A percentile compares a stretch with the other conserved stretches of the same genome.
Evolutionary conservation across 257 asterid species (phyloP).

Genomic region (Solanum raphanifolium): DNA sequence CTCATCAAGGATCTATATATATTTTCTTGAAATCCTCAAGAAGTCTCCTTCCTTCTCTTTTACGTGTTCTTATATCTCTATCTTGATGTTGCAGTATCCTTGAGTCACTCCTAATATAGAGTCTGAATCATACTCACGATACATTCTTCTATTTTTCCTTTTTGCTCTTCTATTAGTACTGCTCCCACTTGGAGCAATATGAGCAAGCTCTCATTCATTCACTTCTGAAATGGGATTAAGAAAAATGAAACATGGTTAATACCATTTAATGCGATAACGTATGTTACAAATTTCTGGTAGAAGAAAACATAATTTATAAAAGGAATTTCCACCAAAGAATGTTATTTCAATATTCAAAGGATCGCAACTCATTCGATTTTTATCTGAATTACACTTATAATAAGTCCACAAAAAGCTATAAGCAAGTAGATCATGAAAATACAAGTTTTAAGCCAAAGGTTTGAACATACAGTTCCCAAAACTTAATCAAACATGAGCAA

Average conservation of each 20-base stretch:
- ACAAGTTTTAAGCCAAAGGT: neutral
- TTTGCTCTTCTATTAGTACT: neutral
- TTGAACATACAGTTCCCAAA: neutral
- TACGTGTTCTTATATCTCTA: neutral
- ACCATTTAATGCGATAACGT: too few relatives aligned
- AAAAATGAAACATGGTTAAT: neutral
- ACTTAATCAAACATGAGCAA: neutral
- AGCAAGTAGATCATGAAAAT: neutral
- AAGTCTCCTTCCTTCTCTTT: neutral
- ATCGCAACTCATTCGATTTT: neutral
- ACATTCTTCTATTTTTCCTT: neutral
- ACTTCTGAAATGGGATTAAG: neutral
- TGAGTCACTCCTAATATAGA: neutral
- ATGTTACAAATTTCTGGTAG: neutral
- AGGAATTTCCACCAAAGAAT: neutral
- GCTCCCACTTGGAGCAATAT: neutral
- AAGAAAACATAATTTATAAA: neutral
- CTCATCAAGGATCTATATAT: neutral
- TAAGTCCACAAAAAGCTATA: neutral
- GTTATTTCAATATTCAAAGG: neutral
- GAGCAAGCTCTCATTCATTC: neutral
- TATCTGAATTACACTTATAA: neutral
- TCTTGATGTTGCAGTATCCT: neutral
- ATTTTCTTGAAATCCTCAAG: neutral
- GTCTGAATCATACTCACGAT: neutral